phyloP scores from a whole-genome alignment of 805 yeast species.

The Lipomyces kockii region DNA sequence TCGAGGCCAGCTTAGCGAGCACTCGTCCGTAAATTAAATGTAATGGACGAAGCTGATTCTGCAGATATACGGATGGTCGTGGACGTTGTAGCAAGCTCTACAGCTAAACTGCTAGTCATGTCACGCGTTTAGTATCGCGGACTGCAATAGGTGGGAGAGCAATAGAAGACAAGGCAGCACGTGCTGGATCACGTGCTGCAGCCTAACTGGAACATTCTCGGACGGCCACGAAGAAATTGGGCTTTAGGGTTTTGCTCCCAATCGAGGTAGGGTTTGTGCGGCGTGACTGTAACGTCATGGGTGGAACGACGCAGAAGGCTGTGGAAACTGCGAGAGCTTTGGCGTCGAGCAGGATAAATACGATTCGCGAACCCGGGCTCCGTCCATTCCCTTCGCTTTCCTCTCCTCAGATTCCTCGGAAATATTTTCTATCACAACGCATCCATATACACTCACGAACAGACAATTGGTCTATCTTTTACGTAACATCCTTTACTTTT shows the following conservation, averaged over 20 bases:
- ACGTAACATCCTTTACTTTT: not conserved
- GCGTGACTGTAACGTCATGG: slow-evolving; percentile 5
- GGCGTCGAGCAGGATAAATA: slow-evolving; percentile 17
- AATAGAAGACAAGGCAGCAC: no score
- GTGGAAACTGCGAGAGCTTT: slow-evolving; percentile 22
- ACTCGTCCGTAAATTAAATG: no score
- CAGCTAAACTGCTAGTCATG: not conserved
- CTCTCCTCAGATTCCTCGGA: slow-evolving; percentile 1
- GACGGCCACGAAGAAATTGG: not conserved
- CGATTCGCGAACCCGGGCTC: slow-evolving; percentile 5
- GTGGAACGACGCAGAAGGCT: slow-evolving; percentile 30
- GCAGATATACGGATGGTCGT: no score
- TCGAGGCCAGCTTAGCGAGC: not conserved
- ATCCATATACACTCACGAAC: not conserved
- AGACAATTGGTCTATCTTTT: slow-evolving; percentile 5
- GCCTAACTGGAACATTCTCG: slow-evolving; percentile 3
- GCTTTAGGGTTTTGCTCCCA: slow-evolving; percentile 13
- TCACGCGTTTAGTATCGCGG: no score
- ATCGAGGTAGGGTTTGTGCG: not conserved
- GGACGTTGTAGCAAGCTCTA: not conserved
- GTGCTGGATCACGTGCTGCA: not conserved
- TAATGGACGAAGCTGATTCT: no score
- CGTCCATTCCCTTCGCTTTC: not conserved
- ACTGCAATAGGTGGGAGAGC: no score
- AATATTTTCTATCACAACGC: slow-evolving; percentile 1